Evolutionary conservation across 805 yeast genomes (phyloP).

Genomic region (Kluyveromyces aestuarii): DNA sequence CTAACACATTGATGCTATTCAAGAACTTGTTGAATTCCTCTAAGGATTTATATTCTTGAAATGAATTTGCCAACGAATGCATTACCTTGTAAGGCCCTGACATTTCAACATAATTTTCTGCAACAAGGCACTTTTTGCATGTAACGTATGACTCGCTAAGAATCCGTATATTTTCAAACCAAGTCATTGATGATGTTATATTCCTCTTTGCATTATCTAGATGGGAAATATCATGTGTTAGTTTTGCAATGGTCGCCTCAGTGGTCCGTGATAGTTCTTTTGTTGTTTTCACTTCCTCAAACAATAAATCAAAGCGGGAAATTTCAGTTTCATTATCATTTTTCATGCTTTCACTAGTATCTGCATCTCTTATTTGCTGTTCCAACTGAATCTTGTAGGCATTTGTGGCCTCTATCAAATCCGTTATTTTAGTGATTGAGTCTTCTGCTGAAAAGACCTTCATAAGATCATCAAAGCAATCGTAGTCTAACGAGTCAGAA

Average conservation of each 20-base stretch:
- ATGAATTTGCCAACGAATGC: constrained; percentile 25
- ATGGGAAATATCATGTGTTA: constrained; percentile 70
- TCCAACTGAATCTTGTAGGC: constrained; percentile 36
- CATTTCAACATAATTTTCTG: constrained; percentile 16
- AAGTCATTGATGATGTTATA: constrained; percentile 74
- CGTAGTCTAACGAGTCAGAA: constrained; percentile 34
- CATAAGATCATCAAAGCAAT: constrained; percentile 45
- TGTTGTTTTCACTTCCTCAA: constrained; percentile 52
- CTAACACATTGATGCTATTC: constrained; percentile 21
- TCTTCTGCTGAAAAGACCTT: constrained; percentile 43
- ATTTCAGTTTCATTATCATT: constrained; percentile 16
- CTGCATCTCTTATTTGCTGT: constrained; percentile 27
- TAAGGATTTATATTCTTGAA: constrained; percentile 68
- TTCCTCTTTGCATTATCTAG: constrained; percentile 81
- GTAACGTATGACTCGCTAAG: constrained; percentile 39
- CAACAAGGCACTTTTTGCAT: constrained; percentile 12
- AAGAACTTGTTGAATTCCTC: constrained; percentile 40
- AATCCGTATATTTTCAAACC: constrained; percentile 81
- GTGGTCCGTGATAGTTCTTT: constrained; percentile 51
- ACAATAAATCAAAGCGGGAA: constrained; percentile 29
- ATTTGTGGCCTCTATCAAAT: constrained; percentile 40
- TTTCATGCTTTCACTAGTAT: constrained; percentile 6
- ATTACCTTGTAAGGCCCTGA: constrained; percentile 23
- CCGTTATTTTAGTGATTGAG: constrained; percentile 42
- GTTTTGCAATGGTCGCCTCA: constrained; percentile 49